Evolutionary conservation across 129 eudicot genomes (phyloP).

Genomic region (Ambrosia artemisiifolia): DNA sequence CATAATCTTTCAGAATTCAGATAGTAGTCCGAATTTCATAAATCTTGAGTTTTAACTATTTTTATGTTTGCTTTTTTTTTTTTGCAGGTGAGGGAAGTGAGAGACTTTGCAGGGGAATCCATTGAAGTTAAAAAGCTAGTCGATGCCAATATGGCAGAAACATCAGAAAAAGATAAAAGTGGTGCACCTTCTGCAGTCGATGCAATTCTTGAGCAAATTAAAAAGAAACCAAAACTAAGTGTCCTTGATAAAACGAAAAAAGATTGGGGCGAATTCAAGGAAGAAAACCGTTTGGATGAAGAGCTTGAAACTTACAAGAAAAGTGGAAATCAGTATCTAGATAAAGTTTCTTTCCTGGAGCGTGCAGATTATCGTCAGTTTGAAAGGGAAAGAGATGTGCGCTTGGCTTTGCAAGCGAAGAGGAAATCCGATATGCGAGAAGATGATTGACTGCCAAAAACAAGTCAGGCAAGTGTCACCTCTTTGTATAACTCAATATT

Average conservation of each 20-base stretch:
- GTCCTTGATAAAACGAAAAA: constrained; percentile 97
- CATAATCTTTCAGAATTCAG: neutral
- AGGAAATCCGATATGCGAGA: constrained; percentile 69
- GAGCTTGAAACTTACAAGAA: constrained; percentile 95
- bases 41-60: neutral
- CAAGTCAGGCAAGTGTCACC: neutral
- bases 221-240: constrained; percentile 82
- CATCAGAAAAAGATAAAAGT: constrained; percentile 70
- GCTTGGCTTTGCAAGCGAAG: constrained; percentile 85
- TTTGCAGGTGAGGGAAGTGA: constrained; percentile 68
- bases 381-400: constrained; percentile 90
- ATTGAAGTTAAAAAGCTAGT: constrained; percentile 79
- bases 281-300: constrained; percentile 81
- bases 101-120: constrained; percentile 94
- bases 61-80: neutral
- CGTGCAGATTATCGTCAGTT: constrained; percentile 89
- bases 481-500: constrained; percentile 4
- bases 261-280: constrained; percentile 98
- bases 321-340: constrained; percentile 88
- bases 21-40: neutral
- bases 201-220: constrained; percentile 86
- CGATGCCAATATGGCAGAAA: constrained; percentile 61
- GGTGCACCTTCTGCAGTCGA: constrained; percentile 75
- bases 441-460: constrained; percentile 27
- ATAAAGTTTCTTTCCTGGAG: constrained; percentile 71